phyloP scores from a whole-genome alignment of 768 basidiomycete species.

The Psilocybe tampanensis region DNA sequence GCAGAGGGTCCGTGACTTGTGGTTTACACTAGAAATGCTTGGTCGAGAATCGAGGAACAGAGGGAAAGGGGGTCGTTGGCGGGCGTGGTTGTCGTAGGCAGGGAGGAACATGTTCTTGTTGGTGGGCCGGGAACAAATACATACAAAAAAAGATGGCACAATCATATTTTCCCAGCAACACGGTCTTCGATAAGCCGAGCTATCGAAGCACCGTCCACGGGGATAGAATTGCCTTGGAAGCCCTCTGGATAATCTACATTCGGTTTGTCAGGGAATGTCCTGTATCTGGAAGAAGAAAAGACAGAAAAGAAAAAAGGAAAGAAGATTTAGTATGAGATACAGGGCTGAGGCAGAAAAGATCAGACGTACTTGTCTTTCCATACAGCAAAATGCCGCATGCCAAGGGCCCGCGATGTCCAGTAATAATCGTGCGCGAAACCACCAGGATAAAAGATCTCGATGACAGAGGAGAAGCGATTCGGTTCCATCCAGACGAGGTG shows the following conservation, averaged over 20 bases:
- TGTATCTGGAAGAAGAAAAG: constrained; percentile 18
- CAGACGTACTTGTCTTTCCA: constrained; percentile 73
- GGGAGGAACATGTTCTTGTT: background rate
- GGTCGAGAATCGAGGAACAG: too few species aligned
- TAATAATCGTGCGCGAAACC: constrained; percentile 89
- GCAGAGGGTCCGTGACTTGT: too few species aligned
- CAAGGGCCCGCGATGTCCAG: constrained; percentile 75
- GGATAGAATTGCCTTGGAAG: constrained; percentile 81
- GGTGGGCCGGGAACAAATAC: background rate
- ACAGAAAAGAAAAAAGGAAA: too few species aligned
- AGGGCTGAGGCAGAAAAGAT: background rate
- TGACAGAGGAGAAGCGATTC: constrained; percentile 74
- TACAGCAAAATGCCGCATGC: constrained; percentile 74
- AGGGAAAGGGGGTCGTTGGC: too few species aligned
- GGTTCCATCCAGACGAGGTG: constrained; percentile 86
- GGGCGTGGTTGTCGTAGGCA: background rate
- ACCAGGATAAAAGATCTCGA: constrained; percentile 81
- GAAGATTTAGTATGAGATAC: too few species aligned
- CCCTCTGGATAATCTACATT: constrained; percentile 75
- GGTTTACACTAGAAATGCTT: too few species aligned
- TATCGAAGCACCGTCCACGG: constrained; percentile 66
- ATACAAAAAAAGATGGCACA: background rate
- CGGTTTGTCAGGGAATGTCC: constrained; percentile 48
- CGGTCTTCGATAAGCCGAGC: constrained; percentile 76
- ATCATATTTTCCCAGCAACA: constrained; percentile 28